A percentile compares a stretch with the other conserved stretches of the same genome.
These are phyloP conservation scores for Fibroporia radiculosa DNA, from an alignment of 768 basidiomycete genomes.

Conservation along the genomic window DNA sequence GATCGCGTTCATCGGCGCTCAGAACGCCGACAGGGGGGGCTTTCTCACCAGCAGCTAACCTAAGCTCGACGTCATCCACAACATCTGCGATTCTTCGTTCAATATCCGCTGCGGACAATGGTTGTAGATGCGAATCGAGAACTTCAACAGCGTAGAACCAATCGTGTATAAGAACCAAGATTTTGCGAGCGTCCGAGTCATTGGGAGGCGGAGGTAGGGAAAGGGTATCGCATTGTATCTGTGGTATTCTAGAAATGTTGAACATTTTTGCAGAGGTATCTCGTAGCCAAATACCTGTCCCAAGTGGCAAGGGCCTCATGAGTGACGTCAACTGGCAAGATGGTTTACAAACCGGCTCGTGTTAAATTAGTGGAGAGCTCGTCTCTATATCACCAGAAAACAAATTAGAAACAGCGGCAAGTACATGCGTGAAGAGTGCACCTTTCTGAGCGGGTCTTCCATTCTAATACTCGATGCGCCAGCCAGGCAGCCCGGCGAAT, in stretches of 20 bases:
- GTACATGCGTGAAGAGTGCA: too few relatives aligned
- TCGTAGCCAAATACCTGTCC: conserved; percentile 56
- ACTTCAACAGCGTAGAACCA: conserved; percentile 77
- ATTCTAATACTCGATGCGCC: conserved; percentile 60
- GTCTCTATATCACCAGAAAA: conserved; percentile 36
- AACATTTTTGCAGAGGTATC: conserved; percentile 56
- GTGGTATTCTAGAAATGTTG: conserved; percentile 72
- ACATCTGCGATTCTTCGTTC: conserved; percentile 38
- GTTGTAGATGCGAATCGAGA: conserved; percentile 32
- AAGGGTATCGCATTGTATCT: conserved; percentile 54
- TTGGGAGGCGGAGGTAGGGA: conserved; percentile 38
- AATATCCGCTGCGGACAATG: conserved; percentile 30
- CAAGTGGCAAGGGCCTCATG: too few relatives aligned
- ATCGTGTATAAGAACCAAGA: conserved; percentile 67
- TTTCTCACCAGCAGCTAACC: conserved; percentile 43
- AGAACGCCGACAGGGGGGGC: conserved; percentile 62
- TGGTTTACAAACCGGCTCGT: conserved; percentile 55
- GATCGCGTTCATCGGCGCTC: conserved; percentile 74
- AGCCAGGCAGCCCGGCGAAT: conserved; percentile 81
- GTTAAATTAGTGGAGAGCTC: conserved; percentile 65
- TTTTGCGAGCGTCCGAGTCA: conserved; percentile 43
- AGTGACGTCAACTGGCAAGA: too few relatives aligned
- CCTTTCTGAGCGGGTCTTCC: conserved; percentile 60
- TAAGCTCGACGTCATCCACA: conserved; percentile 49
- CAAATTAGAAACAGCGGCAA: conserved; percentile 1